These are phyloP conservation scores for Heliamphora pulchella DNA, from an alignment of 179 eudicot species.

Conservation along the genomic window DNA sequence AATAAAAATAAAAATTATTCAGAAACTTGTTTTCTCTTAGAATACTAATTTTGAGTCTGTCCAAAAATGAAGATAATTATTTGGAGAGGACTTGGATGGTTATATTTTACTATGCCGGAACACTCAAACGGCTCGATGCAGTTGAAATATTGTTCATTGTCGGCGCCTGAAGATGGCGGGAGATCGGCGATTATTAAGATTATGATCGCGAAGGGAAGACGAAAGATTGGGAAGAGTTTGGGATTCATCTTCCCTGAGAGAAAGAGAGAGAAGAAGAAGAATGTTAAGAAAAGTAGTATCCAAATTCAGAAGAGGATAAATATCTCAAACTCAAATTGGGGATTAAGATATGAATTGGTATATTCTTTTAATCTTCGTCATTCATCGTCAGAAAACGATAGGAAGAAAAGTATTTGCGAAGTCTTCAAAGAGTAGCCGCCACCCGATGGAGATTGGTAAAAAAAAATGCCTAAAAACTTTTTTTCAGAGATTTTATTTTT, in stretches of 20 bases:
- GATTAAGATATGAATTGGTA: background rate
- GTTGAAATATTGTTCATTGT: slow-evolving; percentile 14
- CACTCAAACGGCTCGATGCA: slow-evolving; percentile 29
- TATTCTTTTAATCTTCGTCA: background rate
- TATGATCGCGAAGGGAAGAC: background rate
- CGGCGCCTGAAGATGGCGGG: slow-evolving; percentile 15
- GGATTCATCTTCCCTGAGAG: slow-evolving; percentile 14
- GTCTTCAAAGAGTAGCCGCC: background rate
- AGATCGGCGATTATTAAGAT: background rate
- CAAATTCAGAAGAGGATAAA: background rate
- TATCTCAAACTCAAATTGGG: background rate
- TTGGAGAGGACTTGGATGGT: no score
- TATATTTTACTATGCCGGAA: background rate
- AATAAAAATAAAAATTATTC: no score
- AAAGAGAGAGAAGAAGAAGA: background rate
- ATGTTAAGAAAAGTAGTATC: no score
- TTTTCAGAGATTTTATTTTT: no score
- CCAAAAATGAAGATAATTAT: no score
- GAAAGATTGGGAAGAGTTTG: slow-evolving; percentile 8
- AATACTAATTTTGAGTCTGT: no score
- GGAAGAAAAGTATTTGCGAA: background rate
- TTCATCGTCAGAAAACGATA: background rate
- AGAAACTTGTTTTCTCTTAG: no score
- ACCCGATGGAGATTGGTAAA: no score
- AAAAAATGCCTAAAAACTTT: no score